Evolutionary conservation across 495 filamentous ascomycete species (phyloP).

Genomic region (Aspergillus ostianus): DNA sequence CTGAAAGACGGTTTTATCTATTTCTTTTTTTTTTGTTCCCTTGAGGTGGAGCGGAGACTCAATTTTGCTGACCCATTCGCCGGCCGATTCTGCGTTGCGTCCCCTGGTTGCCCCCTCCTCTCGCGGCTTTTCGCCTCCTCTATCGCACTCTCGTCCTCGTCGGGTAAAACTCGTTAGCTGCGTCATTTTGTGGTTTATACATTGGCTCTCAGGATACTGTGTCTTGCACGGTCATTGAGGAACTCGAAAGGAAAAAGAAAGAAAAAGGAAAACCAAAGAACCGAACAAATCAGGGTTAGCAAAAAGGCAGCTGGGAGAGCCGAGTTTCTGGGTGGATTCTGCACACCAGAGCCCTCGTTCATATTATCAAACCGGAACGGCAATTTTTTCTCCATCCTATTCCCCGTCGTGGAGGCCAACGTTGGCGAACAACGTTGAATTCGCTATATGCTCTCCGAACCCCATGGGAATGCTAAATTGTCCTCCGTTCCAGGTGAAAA

Average conservation of each 20-base stretch:
- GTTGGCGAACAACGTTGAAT: constrained; percentile 29
- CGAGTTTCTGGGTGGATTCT: constrained; percentile 1
- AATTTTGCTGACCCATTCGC: constrained; percentile 27
- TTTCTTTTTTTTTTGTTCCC: constrained; percentile 5
- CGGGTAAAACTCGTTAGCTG: constrained; percentile 2
- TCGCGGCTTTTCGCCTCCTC: constrained; percentile 14
- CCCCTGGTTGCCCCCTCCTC: constrained; percentile 7
- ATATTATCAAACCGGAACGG: constrained; percentile 1
- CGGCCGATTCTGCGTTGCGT: constrained; percentile 24
- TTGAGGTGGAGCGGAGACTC: constrained; percentile 14
- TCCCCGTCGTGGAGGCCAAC: constrained; percentile 22
- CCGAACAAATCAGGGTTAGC: not conserved
- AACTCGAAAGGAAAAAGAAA: not conserved
- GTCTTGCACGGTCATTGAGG: not conserved
- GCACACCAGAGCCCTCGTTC: not conserved
- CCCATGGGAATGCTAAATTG: constrained; percentile 46
- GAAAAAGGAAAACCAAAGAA: not conserved
- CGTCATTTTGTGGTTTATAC: constrained; percentile 6
- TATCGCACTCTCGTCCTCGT: not conserved
- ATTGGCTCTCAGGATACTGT: constrained; percentile 1
- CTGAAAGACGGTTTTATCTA: not conserved
- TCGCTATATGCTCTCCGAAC: constrained; percentile 46
- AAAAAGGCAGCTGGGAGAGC: not conserved
- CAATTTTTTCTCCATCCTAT: constrained; percentile 2
- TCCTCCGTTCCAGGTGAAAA: constrained; percentile 40